Percentiles rank a stretch among this genome's conserved stretches.
phyloP scores from a whole-genome alignment of 495 filamentous ascomycete genomes.

The Aspergillus carlsbadensis region DNA sequence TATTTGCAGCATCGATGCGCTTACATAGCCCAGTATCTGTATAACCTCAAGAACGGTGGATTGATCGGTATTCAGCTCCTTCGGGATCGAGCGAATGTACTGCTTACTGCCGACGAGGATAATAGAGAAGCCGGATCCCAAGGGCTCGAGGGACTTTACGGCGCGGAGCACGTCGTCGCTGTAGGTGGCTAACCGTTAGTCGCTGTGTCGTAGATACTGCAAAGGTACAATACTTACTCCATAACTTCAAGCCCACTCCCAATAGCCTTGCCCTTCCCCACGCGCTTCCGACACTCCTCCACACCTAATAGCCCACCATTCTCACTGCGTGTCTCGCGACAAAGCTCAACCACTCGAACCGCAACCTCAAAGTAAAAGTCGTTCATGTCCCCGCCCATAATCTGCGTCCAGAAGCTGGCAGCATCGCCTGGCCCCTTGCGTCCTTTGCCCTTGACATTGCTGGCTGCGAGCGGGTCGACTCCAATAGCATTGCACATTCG shows the following conservation, averaged over 20 bases:
- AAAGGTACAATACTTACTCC: constrained; percentile 41
- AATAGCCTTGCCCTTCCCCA: constrained; percentile 67
- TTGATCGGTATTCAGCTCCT: constrained; percentile 95
- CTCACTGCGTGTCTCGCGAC: constrained; percentile 79
- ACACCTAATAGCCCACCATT: constrained; percentile 92
- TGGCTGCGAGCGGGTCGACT: constrained; percentile 84
- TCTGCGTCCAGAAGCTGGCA: constrained; percentile 86
- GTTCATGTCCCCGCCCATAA: constrained; percentile 86
- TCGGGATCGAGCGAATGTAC: constrained; percentile 90
- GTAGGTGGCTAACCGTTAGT: constrained; percentile 3
- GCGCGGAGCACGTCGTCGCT: constrained; percentile 91
- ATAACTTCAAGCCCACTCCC: constrained; percentile 71
- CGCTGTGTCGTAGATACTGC: background rate
- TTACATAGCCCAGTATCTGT: constrained; percentile 83
- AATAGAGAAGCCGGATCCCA: constrained; percentile 84
- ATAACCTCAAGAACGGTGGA: constrained; percentile 86
- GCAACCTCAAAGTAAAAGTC: constrained; percentile 98
- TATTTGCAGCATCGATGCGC: constrained; percentile 84
- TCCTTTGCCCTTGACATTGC: constrained; percentile 56
- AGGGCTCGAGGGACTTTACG: constrained; percentile 80
- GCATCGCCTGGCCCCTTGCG: constrained; percentile 42
- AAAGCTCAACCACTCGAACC: constrained; percentile 90
- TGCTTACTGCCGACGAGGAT: constrained; percentile 76
- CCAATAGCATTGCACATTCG: constrained; percentile 98
- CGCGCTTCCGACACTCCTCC: constrained; percentile 70